Base-by-base conservation (phyloP, 2,329 filamentous ascomycete genomes). In the Penicillium sp. region DNA sequence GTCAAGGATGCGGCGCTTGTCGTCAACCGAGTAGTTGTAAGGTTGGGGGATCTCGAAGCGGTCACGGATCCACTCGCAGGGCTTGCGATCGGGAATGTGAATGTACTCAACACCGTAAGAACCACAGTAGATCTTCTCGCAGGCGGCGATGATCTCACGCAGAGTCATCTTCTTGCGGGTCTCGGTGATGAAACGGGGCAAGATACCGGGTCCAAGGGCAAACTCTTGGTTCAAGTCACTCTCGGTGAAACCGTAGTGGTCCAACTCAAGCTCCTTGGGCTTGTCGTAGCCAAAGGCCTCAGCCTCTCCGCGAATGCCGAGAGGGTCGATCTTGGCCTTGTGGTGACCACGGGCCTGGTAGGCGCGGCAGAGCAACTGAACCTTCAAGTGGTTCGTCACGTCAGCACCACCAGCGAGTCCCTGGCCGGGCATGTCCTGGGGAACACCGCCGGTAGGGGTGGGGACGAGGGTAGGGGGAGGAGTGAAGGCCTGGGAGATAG, bases 21-120 rank as follows among this genome's bases (percentile, higher is more conserved):
- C 94, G 71, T 97, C 94, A 59, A 96, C 89, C 0, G 91, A 96
- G 82, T 97, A 97, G 78, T 96, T 96, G 85, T 96, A 99, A 13
- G 94, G 92, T 69, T 89, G 86, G 45, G 93, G 93, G 51, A 97
- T 89, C 81, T 99, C 94, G 68, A 97, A 84, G 63, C 94, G 91
- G 79, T 96, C 90, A 70, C 94, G 88, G 62, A 99, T 87, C 94
- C 94, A 99, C 79, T 99, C 94, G 81, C 94, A 99, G 78, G 96
- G 94, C 74, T 93, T 91, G 71, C 94, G 86, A 76, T 99, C 93
- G 57, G 94, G 93, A 65, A 99, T 99, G 79, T 99, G 94, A 73
- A 99, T 97, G 79, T 97, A 99, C 78, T 99, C 94, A 58, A 97
- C 86, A 76, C 94, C 93, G 74, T 96, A 97, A n/a, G 92, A 92